Percentiles rank a stretch among this genome's conserved stretches.
These are phyloP conservation scores for Platanthera zijinensis DNA, from an alignment of 106 monocot species.

Conservation along the genomic window DNA sequence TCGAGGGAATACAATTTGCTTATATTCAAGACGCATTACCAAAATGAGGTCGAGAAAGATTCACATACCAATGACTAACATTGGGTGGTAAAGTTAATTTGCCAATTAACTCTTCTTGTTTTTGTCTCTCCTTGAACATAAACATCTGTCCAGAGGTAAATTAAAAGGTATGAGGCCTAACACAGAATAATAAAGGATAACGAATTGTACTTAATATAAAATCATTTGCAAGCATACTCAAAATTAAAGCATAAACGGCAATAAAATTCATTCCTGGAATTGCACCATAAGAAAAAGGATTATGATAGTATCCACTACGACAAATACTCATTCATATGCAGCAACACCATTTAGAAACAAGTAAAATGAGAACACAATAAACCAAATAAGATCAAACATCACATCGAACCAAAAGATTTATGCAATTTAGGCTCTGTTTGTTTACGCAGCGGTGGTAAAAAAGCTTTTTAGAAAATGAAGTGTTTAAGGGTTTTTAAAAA, in stretches of 20 bases:
- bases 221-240: background rate
- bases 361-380: too few relatives aligned
- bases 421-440: too few relatives aligned
- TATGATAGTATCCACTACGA: background rate
- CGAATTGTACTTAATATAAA: background rate
- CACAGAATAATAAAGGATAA: background rate
- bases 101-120: conserved; percentile 50
- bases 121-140: conserved; percentile 55
- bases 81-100: conserved; percentile 50
- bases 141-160: conserved; percentile 38
- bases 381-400: too few relatives aligned
- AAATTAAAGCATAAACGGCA: background rate
- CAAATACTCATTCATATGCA: too few relatives aligned
- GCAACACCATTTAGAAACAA: too few relatives aligned
- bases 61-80: conserved; percentile 75
- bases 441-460: too few relatives aligned
- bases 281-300: background rate
- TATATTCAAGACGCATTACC: background rate
- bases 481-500: too few relatives aligned
- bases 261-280: background rate
- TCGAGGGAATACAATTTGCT: background rate
- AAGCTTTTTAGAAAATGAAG: too few relatives aligned
- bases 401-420: too few relatives aligned
- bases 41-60: background rate
- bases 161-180: background rate